Conservation (phyloP, 306 rosid genomes). For the Fragaria nilgerrensis region DNA sequence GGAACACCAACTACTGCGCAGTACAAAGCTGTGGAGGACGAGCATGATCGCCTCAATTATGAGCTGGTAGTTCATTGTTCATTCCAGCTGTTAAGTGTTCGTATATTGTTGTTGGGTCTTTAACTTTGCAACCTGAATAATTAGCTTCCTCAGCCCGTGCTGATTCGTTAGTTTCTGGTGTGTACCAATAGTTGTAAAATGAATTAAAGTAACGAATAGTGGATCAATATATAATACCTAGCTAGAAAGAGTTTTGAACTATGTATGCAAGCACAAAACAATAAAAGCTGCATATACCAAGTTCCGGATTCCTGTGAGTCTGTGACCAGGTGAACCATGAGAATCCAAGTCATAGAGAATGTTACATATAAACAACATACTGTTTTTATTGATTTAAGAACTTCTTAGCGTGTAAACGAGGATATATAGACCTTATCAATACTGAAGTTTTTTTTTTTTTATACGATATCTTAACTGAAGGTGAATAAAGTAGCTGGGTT, state of each 20-base stretch:
- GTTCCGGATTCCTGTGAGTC: no score
- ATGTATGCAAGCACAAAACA: no score
- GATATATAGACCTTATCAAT: no score
- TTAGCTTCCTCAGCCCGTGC: background rate
- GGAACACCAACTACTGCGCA: slow-evolving; percentile 14
- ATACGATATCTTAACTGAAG: no score
- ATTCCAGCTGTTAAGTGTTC: background rate
- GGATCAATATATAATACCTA: background rate
- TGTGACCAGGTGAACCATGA: no score
- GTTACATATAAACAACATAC: no score
- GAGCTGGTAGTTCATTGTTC: slow-evolving; percentile 51
- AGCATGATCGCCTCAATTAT: slow-evolving; percentile 55
- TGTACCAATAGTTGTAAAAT: background rate
- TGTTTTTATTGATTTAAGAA: background rate
- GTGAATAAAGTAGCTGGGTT: no score
- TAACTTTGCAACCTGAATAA: background rate
- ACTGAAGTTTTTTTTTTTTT: no score
- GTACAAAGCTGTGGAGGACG: slow-evolving; percentile 61
- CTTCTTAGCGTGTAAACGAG: no score
- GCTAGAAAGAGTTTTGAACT: no score
- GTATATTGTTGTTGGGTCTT: background rate
- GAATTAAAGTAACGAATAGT: background rate
- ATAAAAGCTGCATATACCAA: no score
- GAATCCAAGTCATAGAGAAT: no score
- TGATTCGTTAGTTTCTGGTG: background rate